Conservation (phyloP, 2,329 filamentous ascomycete species). For the Verticillium nubilum region DNA sequence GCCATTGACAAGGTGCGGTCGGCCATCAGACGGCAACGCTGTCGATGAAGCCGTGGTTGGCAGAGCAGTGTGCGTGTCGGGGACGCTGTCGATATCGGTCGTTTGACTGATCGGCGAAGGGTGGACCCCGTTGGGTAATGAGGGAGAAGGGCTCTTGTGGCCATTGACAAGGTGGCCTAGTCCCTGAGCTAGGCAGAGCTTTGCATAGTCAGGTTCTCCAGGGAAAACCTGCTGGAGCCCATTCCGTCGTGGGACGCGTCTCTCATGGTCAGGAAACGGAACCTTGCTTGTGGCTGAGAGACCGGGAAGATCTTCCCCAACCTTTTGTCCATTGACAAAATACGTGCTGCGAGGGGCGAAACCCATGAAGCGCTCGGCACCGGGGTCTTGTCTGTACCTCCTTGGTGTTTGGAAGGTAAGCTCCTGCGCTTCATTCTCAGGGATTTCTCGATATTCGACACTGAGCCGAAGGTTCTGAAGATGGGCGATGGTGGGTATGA, state of each 20-base stretch:
- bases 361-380: constrained; percentile 41
- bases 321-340: constrained; percentile 50
- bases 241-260: constrained; percentile 45
- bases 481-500: constrained; percentile 52
- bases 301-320: constrained; percentile 45
- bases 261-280: constrained; percentile 44
- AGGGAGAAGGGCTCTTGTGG: constrained; percentile 29
- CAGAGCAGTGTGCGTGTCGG: neutral
- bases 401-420: constrained; percentile 33
- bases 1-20: neutral
- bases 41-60: neutral
- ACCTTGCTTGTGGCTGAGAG: constrained; percentile 42
- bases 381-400: constrained; percentile 58
- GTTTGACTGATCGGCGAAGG: constrained; percentile 37
- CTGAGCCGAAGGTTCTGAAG: constrained; percentile 49
- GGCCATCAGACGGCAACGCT: neutral
- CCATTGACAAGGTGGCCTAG: constrained; percentile 46
- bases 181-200: constrained; percentile 52
- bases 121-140: constrained; percentile 40
- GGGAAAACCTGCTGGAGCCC: constrained; percentile 47
- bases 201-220: constrained; percentile 51
- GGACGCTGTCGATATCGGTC: constrained; percentile 1
- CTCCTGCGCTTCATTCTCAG: constrained; percentile 42
- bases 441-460: constrained; percentile 55
- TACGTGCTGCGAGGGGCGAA: constrained; percentile 54